These are phyloP conservation scores for Spatholobus suberectus DNA, from an alignment of 306 rosid species.

Conservation along the genomic window DNA sequence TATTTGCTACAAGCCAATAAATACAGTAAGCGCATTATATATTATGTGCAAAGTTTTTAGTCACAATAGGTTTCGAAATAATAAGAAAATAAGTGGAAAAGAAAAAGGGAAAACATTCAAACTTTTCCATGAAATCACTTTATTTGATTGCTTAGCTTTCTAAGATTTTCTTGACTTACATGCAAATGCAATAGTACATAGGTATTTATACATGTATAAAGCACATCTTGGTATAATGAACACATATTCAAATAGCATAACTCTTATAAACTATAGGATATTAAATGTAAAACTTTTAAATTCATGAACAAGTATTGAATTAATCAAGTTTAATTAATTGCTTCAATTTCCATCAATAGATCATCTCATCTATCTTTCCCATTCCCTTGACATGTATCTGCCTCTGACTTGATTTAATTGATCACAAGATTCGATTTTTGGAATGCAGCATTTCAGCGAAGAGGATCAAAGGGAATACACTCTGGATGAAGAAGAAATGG, in stretches of 20 bases:
- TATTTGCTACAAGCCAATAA: not conserved
- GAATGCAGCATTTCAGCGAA: constrained; percentile 43
- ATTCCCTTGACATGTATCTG: not conserved
- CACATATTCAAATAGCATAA: too few species aligned
- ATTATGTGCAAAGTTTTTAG: not conserved
- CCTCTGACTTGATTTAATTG: not conserved
- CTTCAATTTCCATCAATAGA: not conserved
- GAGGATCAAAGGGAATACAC: constrained; percentile 48
- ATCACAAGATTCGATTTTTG: not conserved
- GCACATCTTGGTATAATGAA: too few species aligned
- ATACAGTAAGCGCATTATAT: not conserved
- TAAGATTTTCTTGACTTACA: too few species aligned
- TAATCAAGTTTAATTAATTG: not conserved
- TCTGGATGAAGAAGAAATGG: constrained; percentile 51
- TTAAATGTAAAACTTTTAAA: not conserved
- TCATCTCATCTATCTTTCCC: not conserved
- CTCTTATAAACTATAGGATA: not conserved
- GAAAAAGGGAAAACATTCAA: too few species aligned
- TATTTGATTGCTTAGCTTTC: too few species aligned
- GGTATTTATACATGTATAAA: too few species aligned
- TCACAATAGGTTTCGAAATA: not conserved
- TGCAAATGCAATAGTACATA: too few species aligned
- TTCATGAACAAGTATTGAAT: not conserved
- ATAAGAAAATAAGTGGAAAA: too few species aligned
- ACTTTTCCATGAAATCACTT: too few species aligned